Conservation (phyloP, 352 stramenopile genomes). For the Phytophthora hybrid region DNA sequence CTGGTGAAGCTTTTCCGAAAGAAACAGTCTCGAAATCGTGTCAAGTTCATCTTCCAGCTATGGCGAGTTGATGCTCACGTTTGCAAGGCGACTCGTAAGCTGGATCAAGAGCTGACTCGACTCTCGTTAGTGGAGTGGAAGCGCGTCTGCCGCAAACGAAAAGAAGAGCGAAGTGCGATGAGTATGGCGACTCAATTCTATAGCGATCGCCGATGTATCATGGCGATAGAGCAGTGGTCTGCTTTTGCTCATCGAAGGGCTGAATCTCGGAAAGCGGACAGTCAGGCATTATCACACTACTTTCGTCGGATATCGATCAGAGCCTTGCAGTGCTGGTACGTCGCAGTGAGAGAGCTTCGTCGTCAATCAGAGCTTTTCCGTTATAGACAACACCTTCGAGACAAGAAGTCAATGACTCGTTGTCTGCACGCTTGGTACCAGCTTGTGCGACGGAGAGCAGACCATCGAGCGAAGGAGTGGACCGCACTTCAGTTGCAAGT, state of each 20-base stretch:
- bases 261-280: constrained; percentile 5
- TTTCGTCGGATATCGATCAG: constrained; percentile 36
- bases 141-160: constrained; percentile 1
- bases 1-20: constrained; percentile 56
- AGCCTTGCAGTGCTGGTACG: constrained; percentile 43
- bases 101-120: constrained; percentile 4
- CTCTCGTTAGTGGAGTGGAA: constrained; percentile 33
- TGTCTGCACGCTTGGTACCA: constrained; percentile 24
- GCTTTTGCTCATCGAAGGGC: constrained; percentile 2
- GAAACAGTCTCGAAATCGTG: constrained; percentile 30
- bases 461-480: constrained; percentile 17
- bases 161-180: constrained; percentile 6
- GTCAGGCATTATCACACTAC: constrained; percentile 40
- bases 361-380: constrained; percentile 27
- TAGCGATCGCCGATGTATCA: constrained; percentile 21
- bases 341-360: constrained; percentile 21
- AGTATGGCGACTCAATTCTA: constrained; percentile 31
- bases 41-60: constrained; percentile 28
- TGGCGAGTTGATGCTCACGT: constrained; percentile 25
- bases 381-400: constrained; percentile 18
- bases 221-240: constrained; percentile 26
- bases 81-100: constrained; percentile 17
- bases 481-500: constrained; percentile 23
- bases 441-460: neutral
- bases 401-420: constrained; percentile 1